Conservation (phyloP, 768 basidiomycete species). For the Lactifluus hygrophoroides region DNA sequence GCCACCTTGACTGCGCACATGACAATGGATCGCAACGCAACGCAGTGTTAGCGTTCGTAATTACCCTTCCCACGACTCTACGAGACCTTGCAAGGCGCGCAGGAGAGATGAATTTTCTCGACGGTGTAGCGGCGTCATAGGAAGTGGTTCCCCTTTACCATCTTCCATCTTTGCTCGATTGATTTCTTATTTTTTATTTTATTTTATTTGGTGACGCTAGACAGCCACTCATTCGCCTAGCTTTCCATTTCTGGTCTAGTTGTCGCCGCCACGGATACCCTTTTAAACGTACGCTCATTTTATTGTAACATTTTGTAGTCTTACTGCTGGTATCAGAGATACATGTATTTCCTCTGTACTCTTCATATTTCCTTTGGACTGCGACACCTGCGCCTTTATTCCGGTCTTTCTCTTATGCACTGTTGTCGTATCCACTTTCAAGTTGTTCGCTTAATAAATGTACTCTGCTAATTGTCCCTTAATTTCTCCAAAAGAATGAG, state of each 20-base stretch:
- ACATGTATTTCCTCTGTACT: slow-evolving; percentile 12
- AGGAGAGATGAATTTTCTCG: slow-evolving; percentile 1
- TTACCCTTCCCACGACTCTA: slow-evolving; percentile 9
- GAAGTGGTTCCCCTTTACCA: not conserved
- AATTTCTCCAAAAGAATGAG: not conserved
- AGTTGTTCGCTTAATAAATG: not conserved
- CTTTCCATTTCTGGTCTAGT: not conserved
- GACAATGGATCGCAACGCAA: not conserved
- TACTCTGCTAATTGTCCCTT: not conserved
- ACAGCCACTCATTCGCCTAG: not conserved
- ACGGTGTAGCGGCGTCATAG: not conserved
- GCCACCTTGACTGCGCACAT: not conserved
- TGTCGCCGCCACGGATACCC: not conserved
- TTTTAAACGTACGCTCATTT: not conserved
- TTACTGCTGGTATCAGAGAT: not conserved
- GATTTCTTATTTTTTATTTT: not conserved
- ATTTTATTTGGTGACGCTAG: not conserved
- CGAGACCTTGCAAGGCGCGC: slow-evolving; percentile 4
- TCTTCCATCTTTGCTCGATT: not conserved
- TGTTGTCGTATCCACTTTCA: not conserved
- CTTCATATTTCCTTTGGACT: not conserved
- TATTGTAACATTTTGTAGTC: not conserved
- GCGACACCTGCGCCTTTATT: slow-evolving; percentile 10
- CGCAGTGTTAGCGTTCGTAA: not conserved
- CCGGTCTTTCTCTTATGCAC: not conserved